Evolutionary conservation across 2,329 filamentous ascomycete species (phyloP), one percentile per base, ranked within the genome.

Genomic region (Graphilbum ipis-grandicollis): DNA sequence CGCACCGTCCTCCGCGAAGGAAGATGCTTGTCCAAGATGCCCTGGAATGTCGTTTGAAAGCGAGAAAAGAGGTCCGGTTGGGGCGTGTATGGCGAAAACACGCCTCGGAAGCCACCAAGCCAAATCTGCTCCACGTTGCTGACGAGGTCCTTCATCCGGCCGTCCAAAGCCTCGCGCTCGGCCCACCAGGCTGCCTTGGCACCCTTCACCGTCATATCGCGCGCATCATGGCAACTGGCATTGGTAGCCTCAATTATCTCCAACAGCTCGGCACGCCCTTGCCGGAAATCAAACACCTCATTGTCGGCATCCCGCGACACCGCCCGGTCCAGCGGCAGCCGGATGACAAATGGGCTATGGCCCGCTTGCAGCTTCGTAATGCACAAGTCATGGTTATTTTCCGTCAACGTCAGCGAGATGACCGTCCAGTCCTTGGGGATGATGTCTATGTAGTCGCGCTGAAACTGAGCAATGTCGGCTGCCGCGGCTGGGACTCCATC

Each of bases 41-140:
- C 71, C 38, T 86, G 70, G 44, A 98, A 85, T 5, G 71, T 72
- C 50, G 71, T 74, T 25, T 84, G 74, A 52, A 98, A 96, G 22
- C 71, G 71, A 5, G 71, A 68, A 23, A 96, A 59, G 10, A 82
- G 60, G 19, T 75, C 66, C 1, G 70, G 59, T 17, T 78, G 66
- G 28, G 68, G 66, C 34, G 63, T 56, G 37, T 80, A 71, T 37
- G 82, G 79, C 1, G 84, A 86, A 50, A 98, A 88, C n/a, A 98
- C 78, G 14, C 88, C 86, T 39, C 76, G 79, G 65, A 98, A 98
- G 0, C 90, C 90, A 34, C 88, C 86, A 5, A 98, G 71, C 90
- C 90, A 98, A 18, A 90, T 76, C 42, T 81, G 79, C 55, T 98
- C 88, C 29, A 98, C 79, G 41, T 84, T 92, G 37, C 75, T 65